Percentiles rank a stretch among this genome's conserved stretches.
Conservation (phyloP, 1,284 basidiomycete genomes). For the Cutaneotrichosporon daszewskae region DNA sequence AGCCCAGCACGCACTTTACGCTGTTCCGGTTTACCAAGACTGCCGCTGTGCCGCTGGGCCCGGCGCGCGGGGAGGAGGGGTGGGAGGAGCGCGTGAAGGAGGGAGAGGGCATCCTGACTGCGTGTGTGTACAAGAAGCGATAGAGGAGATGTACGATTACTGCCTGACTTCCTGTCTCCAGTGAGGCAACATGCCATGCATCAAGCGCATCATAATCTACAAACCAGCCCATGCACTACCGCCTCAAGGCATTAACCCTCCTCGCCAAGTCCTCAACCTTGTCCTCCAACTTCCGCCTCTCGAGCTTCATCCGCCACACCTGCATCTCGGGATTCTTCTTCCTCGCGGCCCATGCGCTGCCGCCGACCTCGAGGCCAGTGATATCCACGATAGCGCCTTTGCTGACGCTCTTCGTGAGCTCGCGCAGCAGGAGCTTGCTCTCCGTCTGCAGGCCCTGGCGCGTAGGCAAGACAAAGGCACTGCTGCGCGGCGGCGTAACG, state of each 20-base stretch:
- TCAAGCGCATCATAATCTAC: too few relatives aligned
- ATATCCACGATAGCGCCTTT: conserved; percentile 76
- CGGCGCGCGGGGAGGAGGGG: conserved; percentile 53
- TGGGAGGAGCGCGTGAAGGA: conserved; percentile 60
- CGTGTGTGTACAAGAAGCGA: conserved; percentile 95
- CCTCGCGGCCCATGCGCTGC: conserved; percentile 61
- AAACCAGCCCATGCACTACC: conserved; percentile 3
- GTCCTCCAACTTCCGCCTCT: conserved; percentile 63
- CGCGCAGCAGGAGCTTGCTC: conserved; percentile 72
- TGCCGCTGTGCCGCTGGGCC: conserved; percentile 47
- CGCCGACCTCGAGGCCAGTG: conserved; percentile 48
- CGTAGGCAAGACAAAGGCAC: conserved; percentile 39
- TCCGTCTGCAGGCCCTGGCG: conserved; percentile 67
- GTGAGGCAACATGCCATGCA: neutral
- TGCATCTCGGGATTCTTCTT: conserved; percentile 73
- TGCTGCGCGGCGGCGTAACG: conserved; percentile 12
- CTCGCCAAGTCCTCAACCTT: conserved; percentile 59
- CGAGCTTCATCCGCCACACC: conserved; percentile 65
- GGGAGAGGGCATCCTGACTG: conserved; percentile 66
- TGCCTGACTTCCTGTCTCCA: too few relatives aligned
- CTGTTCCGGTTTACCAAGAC: conserved; percentile 77
- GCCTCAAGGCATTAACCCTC: conserved; percentile 12
- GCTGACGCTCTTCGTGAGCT: conserved; percentile 73
- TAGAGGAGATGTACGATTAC: conserved; percentile 47
- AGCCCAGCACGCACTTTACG: conserved; percentile 79